Base-by-base conservation (phyloP, 441 rosid genomes). In the Pelargonium myrrhifolium region DNA sequence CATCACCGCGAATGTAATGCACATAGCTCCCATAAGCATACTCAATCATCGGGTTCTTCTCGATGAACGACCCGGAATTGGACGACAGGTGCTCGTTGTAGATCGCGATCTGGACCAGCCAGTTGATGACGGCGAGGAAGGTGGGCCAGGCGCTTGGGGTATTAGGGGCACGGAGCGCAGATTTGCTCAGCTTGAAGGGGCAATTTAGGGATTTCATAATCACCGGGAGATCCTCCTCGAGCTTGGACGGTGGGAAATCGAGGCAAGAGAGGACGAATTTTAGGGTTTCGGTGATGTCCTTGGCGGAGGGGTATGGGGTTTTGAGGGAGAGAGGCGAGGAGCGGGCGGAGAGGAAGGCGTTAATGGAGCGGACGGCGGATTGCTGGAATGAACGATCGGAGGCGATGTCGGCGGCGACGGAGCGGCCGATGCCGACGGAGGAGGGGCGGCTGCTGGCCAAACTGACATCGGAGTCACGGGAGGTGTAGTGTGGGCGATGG, bases 121-220 rank as follows among this genome's bases (percentile, higher is more conserved):
- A 91, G 74, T 87, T 89, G 11, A 87, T 64, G 60, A 86, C 73
- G 17, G 82, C 89, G 14, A 93, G 86, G 68, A 82, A 83, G 4
- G 81, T 77, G 12, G 97, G 97, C 97, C 95, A 93, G 45, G 92
- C 87, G 81, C 88, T 95, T 22, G 92, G 99, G 11, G 97, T 82
- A 35, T 85, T 87, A 4, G 90, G 92, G 15, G 96, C 92, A 26
- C 86, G 87, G 59, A 89, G 92, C 5, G 87, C 73, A 20, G 97
- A 91, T 77, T 86, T 89, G 68, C 74, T 89, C 73, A 91, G 65
- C 37, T 91, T 91, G 80, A 75, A 75, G 3, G 93, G 97, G 61
- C 90, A 93, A 70, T 76, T 82, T 1, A 91, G 77, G 39, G 74
- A 73, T 77, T 74, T 83, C 67, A 91, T 74, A 40, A 91, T 51